A percentile compares a stretch with the other conserved stretches of the same genome.
phyloP scores from a whole-genome alignment of 2,329 filamentous ascomycete species.

The Harringtonia aguacate region DNA sequence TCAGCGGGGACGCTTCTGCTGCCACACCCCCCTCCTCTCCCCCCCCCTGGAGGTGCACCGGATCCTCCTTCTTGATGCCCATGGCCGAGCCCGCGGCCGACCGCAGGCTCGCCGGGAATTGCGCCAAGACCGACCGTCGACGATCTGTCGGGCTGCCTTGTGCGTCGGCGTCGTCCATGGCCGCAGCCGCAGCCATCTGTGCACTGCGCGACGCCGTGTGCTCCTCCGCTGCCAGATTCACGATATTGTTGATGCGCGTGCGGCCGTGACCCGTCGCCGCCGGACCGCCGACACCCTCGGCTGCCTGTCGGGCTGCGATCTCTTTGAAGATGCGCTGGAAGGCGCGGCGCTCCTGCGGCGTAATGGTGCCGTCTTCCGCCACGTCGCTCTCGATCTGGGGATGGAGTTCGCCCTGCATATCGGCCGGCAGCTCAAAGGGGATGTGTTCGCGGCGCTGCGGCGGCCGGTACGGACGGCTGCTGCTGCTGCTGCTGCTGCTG shows the following conservation, averaged over 20 bases:
- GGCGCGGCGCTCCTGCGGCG: constrained; percentile 36
- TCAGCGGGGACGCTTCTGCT: constrained; percentile 17
- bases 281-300: neutral
- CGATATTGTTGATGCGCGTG: neutral
- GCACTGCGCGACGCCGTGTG: no score
- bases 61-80: constrained; percentile 16
- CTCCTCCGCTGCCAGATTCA: no score
- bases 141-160: neutral
- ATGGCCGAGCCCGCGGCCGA: constrained; percentile 26
- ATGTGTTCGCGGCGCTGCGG: constrained; percentile 24
- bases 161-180: neutral
- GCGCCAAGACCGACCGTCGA: constrained; percentile 24
- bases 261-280: neutral
- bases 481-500: neutral
- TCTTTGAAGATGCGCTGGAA: constrained; percentile 48
- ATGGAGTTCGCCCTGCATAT: constrained; percentile 21
- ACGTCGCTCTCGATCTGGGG: constrained; percentile 7
- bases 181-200: no score
- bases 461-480: neutral
- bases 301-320: constrained; percentile 27
- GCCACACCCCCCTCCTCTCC: neutral
- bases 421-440: constrained; percentile 37
- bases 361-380: constrained; percentile 37
- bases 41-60: no score
- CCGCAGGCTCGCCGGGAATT: constrained; percentile 29